Evolutionary conservation across 2,329 filamentous ascomycete genomes (phyloP).

Genomic region (Gaeumannomyces sp.): DNA sequence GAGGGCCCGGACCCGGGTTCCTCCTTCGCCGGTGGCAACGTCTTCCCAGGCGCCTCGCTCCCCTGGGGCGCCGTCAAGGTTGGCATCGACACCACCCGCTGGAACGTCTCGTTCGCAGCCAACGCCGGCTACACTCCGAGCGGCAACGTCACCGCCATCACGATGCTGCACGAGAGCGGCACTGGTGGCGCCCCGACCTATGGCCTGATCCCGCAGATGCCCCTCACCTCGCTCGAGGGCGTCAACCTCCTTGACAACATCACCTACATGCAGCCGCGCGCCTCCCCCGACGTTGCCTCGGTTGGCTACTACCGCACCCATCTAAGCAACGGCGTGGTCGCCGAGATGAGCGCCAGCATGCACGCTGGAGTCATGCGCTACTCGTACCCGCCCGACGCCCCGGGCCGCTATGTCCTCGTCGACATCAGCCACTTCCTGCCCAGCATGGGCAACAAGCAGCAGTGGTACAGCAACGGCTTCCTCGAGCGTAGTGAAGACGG

Average conservation of each 20-base stretch:
- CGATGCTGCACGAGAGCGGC: conserved; percentile 59
- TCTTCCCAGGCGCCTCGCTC: conserved; percentile 36
- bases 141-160: conserved; percentile 53
- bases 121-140: conserved; percentile 31
- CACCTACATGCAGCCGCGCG: conserved; percentile 38
- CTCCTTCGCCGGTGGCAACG: conserved; percentile 37
- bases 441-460: conserved; percentile 51
- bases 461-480: conserved; percentile 52
- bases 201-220: conserved; percentile 57
- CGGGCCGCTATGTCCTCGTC: conserved; percentile 43
- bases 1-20: conserved; percentile 30
- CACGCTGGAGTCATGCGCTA: conserved; percentile 56
- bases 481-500: conserved; percentile 42
- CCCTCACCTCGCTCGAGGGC: conserved; percentile 39
- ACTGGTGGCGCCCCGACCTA: conserved; percentile 67
- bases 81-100: conserved; percentile 32
- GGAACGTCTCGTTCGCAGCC: conserved; percentile 19
- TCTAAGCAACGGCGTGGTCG: conserved; percentile 47
- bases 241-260: conserved; percentile 41
- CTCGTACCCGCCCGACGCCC: conserved; percentile 40
- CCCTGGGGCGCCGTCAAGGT: conserved; percentile 40
- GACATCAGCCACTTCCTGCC: conserved; percentile 62
- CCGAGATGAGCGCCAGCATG: conserved; percentile 50
- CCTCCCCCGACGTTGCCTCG: conserved; percentile 34
- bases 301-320: conserved; percentile 57